phyloP scores from a whole-genome alignment of 2,329 filamentous ascomycete genomes.

The Tolypocladium ovalisporum region DNA sequence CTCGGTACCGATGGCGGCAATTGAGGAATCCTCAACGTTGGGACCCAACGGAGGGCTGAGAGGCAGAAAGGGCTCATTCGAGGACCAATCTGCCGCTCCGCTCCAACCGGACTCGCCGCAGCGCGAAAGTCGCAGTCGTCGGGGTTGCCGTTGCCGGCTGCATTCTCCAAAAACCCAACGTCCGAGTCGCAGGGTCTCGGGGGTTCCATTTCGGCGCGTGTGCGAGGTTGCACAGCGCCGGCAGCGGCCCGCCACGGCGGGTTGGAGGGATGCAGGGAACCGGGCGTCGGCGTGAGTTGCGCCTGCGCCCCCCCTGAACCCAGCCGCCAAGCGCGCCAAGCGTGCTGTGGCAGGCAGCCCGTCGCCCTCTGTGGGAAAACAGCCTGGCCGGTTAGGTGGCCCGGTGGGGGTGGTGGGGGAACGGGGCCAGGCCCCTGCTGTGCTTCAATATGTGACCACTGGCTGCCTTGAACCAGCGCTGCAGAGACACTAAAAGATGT shows the following conservation, averaged over 20 bases:
- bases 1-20: neutral
- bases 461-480: neutral
- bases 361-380: neutral
- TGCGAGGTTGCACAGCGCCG: conserved; percentile 6
- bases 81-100: too few relatives aligned
- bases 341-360: neutral
- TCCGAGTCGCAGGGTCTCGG: too few relatives aligned
- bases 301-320: neutral
- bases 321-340: neutral
- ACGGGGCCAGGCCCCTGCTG: neutral
- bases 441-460: neutral
- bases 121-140: neutral
- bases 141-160: neutral
- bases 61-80: too few relatives aligned
- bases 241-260: conserved; percentile 6
- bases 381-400: neutral
- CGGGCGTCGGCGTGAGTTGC: neutral
- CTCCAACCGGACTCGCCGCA: neutral
- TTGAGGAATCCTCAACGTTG: too few relatives aligned
- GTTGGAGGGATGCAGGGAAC: neutral
- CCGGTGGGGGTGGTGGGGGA: neutral
- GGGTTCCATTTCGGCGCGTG: neutral
- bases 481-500: too few relatives aligned
- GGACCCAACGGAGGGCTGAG: too few relatives aligned
- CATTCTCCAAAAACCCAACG: too few relatives aligned